Percentiles rank a stretch among this genome's conserved stretches.
phyloP scores from a whole-genome alignment of 2,329 filamentous ascomycete genomes.

The Neopestalotiopsis rosae region DNA sequence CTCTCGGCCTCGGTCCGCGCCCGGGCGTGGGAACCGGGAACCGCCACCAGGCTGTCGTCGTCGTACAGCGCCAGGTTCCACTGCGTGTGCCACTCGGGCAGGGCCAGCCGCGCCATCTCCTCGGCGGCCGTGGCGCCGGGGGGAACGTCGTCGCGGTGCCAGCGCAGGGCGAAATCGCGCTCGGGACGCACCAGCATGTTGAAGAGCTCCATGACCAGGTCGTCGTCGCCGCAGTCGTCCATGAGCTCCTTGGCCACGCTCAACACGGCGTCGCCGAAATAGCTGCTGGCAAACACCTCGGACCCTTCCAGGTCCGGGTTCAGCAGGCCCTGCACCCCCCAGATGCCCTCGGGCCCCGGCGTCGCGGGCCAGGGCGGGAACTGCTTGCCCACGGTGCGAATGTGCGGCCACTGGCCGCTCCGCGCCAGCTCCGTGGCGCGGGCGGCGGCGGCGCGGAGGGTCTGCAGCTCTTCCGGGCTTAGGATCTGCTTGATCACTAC shows the following conservation, averaged over 20 bases:
- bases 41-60: slow-evolving; percentile 75
- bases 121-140: slow-evolving; percentile 69
- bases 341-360: slow-evolving; percentile 69
- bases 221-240: slow-evolving; percentile 54
- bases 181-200: slow-evolving; percentile 83
- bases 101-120: slow-evolving; percentile 65
- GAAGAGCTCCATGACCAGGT: slow-evolving; percentile 85
- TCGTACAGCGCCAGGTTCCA: slow-evolving; percentile 82
- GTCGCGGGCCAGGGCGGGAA: slow-evolving; percentile 81
- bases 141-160: slow-evolving; percentile 86
- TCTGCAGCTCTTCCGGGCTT: slow-evolving; percentile 55
- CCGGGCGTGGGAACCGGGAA: slow-evolving; percentile 77
- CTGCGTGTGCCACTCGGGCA: slow-evolving; percentile 76
- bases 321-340: slow-evolving; percentile 87
- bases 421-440: slow-evolving; percentile 67
- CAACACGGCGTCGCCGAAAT: slow-evolving; percentile 73
- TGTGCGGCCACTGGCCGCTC: slow-evolving; percentile 77
- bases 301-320: slow-evolving; percentile 72
- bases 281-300: slow-evolving; percentile 67
- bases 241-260: slow-evolving; percentile 70
- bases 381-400: slow-evolving; percentile 86
- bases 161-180: slow-evolving; percentile 73
- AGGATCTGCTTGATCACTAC: slow-evolving; percentile 73
- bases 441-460: slow-evolving; percentile 65
- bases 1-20: slow-evolving; percentile 75